Evolutionary conservation across 139 green algal species (phyloP), one percentile per base, ranked within the genome.

Genomic region (Chlamydomonas sp.): DNA sequence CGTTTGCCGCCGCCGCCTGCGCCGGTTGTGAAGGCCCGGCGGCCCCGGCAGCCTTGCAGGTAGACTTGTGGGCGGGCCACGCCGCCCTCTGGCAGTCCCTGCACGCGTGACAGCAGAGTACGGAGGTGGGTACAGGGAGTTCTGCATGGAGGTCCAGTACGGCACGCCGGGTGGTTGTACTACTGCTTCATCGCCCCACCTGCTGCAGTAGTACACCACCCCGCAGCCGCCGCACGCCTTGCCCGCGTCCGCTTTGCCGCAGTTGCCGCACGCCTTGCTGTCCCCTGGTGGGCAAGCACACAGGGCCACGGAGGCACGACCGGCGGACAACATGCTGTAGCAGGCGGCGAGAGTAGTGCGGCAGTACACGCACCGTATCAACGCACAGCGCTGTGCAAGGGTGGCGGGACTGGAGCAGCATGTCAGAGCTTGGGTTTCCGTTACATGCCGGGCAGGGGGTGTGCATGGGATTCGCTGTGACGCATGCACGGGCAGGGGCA

Each of bases 11-110:
- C 60, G 18, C 61, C 62, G 18, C n/a, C 20, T 18, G 59, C 78
- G 20, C 5, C 6, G 62, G 4, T 20, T 2, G 63, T 15, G 2
- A 9, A 3, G 14, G 63, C 18, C 59, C 59, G 67, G 71, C 69
- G 1, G 12, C 17, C 9, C 71, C 82, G 20, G 69, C 18, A 4
- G 68, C 15, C 31, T 62, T 62, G 60, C 82, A 86, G 1, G 68
- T n/a, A 18, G 62, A 60, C 71, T 86, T 86, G 72, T 86, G 82
- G 3, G 3, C 63, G 14, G 82, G 82, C 82, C 82, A 86, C 71
- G 79, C 71, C 60, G 82, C 82, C 60, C 1, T 63, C 72, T 86
- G 82, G 82, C 82, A 86, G 8, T 79, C 71, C 3, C 82, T 86
- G 67, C 1, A 14, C 2, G 76, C 1, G 76, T 9, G 76, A 6